Base-by-base conservation (phyloP, 2,329 filamentous ascomycete species). In the Ophiostoma novo-ulmi region DNA sequence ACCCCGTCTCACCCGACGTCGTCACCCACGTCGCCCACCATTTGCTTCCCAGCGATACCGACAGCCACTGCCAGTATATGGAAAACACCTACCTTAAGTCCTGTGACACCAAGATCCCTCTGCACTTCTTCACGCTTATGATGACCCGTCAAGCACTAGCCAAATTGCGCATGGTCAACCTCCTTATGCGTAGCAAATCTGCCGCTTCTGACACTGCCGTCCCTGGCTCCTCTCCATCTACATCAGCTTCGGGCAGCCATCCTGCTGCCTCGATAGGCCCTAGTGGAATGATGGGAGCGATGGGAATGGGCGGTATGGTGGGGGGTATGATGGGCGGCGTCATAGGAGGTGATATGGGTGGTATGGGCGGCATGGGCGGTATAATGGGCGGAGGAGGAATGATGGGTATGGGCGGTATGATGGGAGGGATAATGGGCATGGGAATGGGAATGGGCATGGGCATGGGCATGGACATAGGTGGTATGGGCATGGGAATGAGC, bases 81-180 rank as follows among this genome's bases (percentile, higher is more conserved):
- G 85, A 88, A 73, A 81, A 81, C 66, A 83, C 80, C 1, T 88
- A 88, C 75, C 80, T 88, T 38, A 81, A 80, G 63, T 81, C 84
- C 67, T 88, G 86, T 74, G 85, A 89, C 73, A 79, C 82, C 52
- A 86, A 85, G 75, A 85, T 88, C 10, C 86, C 87, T 0, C 77
- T 88, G 14, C 86, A 88, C 73, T 84, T 85, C 73, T 87, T 88
- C 74, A 87, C 86, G 1, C 77, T 87, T 55, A 81, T 86, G 71
- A 87, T 87, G 82, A 86, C 85, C 7, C 82, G 85, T 10, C 82
- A 84, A 70, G 81, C 81, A 10, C 80, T 88, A 20, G 86, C 83
- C 78, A 87, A 87, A 77, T 81, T 86, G 78, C 86, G 85, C 71
- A 81, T 87, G 72, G 80, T 85, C 67, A 81, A 81, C 68, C 86